Evolutionary conservation across 305 asterid species (phyloP).

Genomic region (Andrographis paniculata): DNA sequence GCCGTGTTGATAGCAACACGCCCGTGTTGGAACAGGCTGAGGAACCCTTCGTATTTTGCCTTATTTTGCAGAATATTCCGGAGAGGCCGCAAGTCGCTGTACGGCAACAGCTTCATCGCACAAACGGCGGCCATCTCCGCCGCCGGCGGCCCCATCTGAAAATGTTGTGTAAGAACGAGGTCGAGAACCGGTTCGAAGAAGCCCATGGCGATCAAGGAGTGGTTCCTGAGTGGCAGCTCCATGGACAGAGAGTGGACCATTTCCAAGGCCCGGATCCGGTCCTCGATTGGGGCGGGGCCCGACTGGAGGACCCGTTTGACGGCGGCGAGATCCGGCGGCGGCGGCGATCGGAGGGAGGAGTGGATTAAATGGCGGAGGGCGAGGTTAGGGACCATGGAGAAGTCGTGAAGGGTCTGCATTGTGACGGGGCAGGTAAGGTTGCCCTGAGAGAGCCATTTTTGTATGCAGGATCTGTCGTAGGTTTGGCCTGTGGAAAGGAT

Average conservation of each 20-base stretch:
- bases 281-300: constrained; percentile 22
- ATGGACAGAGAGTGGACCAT: constrained; percentile 22
- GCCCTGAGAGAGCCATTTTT: constrained; percentile 46
- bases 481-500: constrained; percentile 60
- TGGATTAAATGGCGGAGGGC: constrained; percentile 45
- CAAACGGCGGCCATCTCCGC: constrained; percentile 29
- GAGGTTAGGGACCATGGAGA: constrained; percentile 44
- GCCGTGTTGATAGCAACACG: constrained; percentile 24
- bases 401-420: constrained; percentile 51
- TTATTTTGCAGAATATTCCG: constrained; percentile 27
- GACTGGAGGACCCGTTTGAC: constrained; percentile 29
- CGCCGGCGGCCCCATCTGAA: constrained; percentile 10
- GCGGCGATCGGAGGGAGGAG: constrained; percentile 33
- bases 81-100: constrained; percentile 25
- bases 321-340: constrained; percentile 8
- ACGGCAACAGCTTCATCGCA: constrained; percentile 34
- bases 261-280: constrained; percentile 27
- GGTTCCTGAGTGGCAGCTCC: constrained; percentile 24
- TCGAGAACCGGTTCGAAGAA: constrained; percentile 22
- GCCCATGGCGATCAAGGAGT: constrained; percentile 24
- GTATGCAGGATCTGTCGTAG: constrained; percentile 43
- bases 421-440: constrained; percentile 50
- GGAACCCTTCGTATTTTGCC: constrained; percentile 12
- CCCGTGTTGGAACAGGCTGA: constrained; percentile 27
- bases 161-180: constrained; percentile 12